Conservation (phyloP, 345 rosid species). For the Rhodomyrtus tomentosa region DNA sequence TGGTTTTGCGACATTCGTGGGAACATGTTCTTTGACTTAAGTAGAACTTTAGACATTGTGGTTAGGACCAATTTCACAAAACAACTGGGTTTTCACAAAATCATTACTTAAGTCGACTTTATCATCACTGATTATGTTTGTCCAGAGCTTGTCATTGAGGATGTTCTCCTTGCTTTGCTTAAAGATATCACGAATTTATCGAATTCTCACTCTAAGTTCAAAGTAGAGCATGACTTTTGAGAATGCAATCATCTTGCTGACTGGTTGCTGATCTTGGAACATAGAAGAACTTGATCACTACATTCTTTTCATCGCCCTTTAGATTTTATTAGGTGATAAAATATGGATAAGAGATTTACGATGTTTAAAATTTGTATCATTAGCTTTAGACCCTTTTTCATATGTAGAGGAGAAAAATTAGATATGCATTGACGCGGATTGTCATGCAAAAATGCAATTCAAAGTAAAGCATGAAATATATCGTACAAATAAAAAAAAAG, state of each 20-base stretch:
- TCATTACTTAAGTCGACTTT: not conserved
- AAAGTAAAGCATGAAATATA: not conserved
- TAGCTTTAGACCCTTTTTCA: too few species aligned
- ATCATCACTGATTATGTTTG: not conserved
- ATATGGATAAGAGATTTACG: not conserved
- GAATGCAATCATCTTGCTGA: not conserved
- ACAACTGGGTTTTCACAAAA: not conserved
- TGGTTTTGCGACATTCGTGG: not conserved
- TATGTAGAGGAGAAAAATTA: not conserved
- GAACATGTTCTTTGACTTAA: not conserved
- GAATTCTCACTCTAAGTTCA: not conserved
- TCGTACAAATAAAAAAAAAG: not conserved
- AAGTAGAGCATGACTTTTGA: too few species aligned
- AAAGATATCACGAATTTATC: not conserved
- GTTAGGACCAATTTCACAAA: not conserved
- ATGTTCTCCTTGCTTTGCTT: not conserved
- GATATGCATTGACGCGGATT: rapidly evolving
- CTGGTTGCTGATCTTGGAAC: not conserved
- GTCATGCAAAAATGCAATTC: not conserved
- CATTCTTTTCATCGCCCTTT: not conserved
- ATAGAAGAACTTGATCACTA: not conserved
- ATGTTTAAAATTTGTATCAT: not conserved
- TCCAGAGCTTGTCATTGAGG: not conserved
- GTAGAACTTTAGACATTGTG: not conserved
- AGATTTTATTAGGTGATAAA: not conserved